phyloP scores from a whole-genome alignment of 1,284 basidiomycete genomes.

The Tilletia setariae region DNA sequence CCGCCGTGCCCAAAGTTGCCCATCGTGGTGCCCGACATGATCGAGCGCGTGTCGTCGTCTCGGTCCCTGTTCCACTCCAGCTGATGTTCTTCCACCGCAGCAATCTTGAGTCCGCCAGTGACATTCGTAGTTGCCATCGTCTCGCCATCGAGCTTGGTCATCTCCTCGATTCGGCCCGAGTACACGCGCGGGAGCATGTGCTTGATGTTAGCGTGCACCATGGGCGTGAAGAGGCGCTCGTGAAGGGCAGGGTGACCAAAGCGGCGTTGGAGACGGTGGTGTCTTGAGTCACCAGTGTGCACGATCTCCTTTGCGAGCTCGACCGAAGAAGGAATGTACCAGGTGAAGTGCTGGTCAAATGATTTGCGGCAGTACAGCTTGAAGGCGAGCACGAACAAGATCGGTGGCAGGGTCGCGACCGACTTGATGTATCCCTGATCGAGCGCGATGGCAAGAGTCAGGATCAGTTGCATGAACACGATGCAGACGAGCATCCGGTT shows the following conservation, averaged over 20 bases:
- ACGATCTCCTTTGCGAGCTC: constrained; percentile 39
- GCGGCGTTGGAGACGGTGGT: constrained; percentile 46
- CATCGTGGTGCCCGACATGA: constrained; percentile 49
- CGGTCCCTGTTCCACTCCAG: constrained; percentile 44
- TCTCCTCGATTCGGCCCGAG: constrained; percentile 35
- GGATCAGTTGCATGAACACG: constrained; percentile 51
- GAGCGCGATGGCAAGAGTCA: constrained; percentile 43
- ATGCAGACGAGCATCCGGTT: constrained; percentile 50
- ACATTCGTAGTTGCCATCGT: constrained; percentile 40
- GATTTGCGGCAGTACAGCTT: constrained; percentile 44
- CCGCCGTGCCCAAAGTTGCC: constrained; percentile 24
- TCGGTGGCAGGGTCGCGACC: constrained; percentile 38
- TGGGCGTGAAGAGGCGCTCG: constrained; percentile 46
- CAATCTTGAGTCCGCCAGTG: constrained; percentile 44
- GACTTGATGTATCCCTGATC: constrained; percentile 16
- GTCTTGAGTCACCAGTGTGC: constrained; percentile 41
- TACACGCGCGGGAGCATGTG: constrained; percentile 44
- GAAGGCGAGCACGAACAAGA: constrained; percentile 45
- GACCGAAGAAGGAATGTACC: constrained; percentile 48
- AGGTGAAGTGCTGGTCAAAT: constrained; percentile 45
- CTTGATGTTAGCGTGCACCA: constrained; percentile 48
- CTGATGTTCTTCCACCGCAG: constrained; percentile 47
- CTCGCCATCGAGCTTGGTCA: constrained; percentile 35
- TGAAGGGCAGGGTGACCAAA: constrained; percentile 52
- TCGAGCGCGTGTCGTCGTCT: constrained; percentile 40